Percentiles rank a stretch among this genome's conserved stretches.
Evolutionary conservation across 441 rosid genomes (phyloP).

Genomic region (Sinapis alba): DNA sequence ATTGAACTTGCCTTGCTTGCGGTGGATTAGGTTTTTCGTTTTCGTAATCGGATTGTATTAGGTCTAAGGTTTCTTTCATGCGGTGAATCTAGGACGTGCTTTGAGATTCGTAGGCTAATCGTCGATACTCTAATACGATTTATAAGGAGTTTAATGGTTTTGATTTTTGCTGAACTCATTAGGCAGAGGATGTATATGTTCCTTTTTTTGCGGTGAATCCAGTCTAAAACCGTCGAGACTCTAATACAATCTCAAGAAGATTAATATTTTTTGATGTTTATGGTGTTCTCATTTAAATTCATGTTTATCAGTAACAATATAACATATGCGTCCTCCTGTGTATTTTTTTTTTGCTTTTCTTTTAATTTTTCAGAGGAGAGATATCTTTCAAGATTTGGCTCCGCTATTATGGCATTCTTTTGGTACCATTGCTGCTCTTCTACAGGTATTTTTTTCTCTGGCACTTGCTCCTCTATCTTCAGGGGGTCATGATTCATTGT

Average conservation of each 20-base stretch:
- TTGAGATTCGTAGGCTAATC: slow-evolving; percentile 11
- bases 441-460: slow-evolving; percentile 62
- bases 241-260: too few relatives aligned
- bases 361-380: background rate
- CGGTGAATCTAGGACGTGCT: slow-evolving; percentile 8
- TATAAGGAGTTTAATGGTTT: background rate
- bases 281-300: background rate
- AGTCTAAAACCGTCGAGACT: background rate
- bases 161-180: background rate
- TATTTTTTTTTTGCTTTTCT: too few relatives aligned
- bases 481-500: background rate
- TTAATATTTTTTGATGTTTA: too few relatives aligned
- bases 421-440: slow-evolving; percentile 43
- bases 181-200: background rate
- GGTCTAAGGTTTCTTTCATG: background rate
- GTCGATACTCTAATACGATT: background rate
- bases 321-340: too few relatives aligned
- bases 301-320: background rate
- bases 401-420: background rate
- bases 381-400: background rate
- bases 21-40: background rate
- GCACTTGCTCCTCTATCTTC: background rate
- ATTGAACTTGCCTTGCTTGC: background rate
- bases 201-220: background rate
- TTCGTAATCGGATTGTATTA: background rate